Evolutionary conservation across 2,329 filamentous ascomycete species (phyloP).

Genomic region (Penicillium rolfsii): DNA sequence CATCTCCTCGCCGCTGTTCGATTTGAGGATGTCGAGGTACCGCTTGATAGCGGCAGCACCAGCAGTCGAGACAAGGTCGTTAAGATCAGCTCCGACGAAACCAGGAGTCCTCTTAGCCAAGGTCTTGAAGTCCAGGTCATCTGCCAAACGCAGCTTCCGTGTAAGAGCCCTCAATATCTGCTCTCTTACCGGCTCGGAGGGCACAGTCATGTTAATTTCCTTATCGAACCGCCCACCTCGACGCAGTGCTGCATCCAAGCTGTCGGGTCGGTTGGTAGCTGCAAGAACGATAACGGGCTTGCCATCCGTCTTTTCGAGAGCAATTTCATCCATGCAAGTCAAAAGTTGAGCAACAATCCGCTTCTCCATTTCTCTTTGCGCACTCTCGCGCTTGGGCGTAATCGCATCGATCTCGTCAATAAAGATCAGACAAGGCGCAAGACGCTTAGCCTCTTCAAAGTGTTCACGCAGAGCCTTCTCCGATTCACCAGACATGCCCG

Average conservation of each 20-base stretch:
- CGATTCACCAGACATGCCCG: slow-evolving; percentile 85
- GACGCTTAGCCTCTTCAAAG: slow-evolving; percentile 82
- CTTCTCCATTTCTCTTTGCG: slow-evolving; percentile 87
- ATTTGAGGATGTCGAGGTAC: slow-evolving; percentile 58
- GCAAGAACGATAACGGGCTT: slow-evolving; percentile 87
- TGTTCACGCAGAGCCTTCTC: slow-evolving; percentile 83
- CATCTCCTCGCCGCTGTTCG: slow-evolving; percentile 51
- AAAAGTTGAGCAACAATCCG: slow-evolving; percentile 81
- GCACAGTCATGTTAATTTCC: slow-evolving; percentile 85
- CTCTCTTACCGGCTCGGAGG: slow-evolving; percentile 75
- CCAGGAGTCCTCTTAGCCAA: slow-evolving; percentile 86
- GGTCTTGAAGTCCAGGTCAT: slow-evolving; percentile 71
- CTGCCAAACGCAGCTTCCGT: slow-evolving; percentile 63
- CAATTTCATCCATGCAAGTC: slow-evolving; percentile 82
- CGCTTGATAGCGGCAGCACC: slow-evolving; percentile 66
- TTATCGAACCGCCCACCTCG: slow-evolving; percentile 77
- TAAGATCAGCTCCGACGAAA: slow-evolving; percentile 88
- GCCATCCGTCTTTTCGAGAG: slow-evolving; percentile 69
- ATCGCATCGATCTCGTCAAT: slow-evolving; percentile 93
- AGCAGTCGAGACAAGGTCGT: slow-evolving; percentile 69
- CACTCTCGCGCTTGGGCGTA: slow-evolving; percentile 79
- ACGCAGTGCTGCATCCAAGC: slow-evolving; percentile 76
- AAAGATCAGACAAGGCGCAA: slow-evolving; percentile 87
- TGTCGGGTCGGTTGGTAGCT: slow-evolving; percentile 86
- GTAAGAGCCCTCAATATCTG: slow-evolving; percentile 77